phyloP scores from a whole-genome alignment of 441 rosid species.

The Pelargonium citronellum region DNA sequence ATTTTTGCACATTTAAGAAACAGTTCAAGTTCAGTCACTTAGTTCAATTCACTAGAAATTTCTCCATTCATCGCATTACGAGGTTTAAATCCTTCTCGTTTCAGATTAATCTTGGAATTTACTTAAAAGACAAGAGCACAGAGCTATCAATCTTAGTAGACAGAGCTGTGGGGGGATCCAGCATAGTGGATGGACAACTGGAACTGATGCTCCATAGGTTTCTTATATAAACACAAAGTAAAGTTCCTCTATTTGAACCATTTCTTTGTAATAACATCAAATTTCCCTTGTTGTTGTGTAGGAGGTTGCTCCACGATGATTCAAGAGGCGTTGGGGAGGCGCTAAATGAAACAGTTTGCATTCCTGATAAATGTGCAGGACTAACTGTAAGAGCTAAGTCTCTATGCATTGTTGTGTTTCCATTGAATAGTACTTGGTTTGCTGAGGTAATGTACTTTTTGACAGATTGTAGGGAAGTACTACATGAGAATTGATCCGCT shows the following conservation, averaged over 20 bases:
- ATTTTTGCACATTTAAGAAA: too few species aligned
- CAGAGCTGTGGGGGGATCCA: conserved; percentile 86
- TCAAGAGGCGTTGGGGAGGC: conserved; percentile 86
- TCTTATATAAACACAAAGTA: not conserved
- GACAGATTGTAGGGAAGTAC: conserved; percentile 55
- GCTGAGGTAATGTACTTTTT: conserved; percentile 11
- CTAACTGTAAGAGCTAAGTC: conserved; percentile 48
- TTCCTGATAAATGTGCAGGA: conserved; percentile 60
- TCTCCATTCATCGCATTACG: conserved; percentile 1
- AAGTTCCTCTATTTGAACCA: not conserved
- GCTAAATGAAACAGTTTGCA: conserved; percentile 85
- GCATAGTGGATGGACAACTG: conserved; percentile 81
- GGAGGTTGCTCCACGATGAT: conserved; percentile 94
- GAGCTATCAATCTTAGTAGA: conserved; percentile 92
- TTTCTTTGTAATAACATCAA: conserved; percentile 3
- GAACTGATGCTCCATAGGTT: conserved; percentile 98
- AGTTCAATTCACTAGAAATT: too few species aligned
- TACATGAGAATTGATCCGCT: conserved; percentile 58
- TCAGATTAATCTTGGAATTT: conserved; percentile 92
- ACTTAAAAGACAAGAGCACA: conserved; percentile 54
- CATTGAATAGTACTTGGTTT: not conserved
- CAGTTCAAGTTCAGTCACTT: too few species aligned
- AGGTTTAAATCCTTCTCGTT: conserved; percentile 10
- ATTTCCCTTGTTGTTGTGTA: conserved; percentile 24
- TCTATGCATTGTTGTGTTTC: not conserved